phyloP scores from a whole-genome alignment of 2,329 filamentous ascomycete species.

The Aspergillus sergii region DNA sequence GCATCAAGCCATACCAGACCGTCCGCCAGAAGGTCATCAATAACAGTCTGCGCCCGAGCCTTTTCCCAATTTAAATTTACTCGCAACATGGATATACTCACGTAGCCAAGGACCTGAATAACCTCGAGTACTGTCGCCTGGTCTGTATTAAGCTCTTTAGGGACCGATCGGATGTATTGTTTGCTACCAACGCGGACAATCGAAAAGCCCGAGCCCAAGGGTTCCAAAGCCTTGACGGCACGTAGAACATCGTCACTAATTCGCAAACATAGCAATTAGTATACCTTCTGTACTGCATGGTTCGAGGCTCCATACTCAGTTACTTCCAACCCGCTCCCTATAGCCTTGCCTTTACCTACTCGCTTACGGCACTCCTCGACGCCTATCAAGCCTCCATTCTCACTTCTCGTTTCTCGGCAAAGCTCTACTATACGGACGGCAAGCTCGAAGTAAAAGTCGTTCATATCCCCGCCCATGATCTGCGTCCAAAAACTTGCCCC shows the following conservation, averaged over 20 bases:
- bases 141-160: slow-evolving; percentile 92
- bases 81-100: slow-evolving; percentile 86
- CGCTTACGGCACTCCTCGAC: slow-evolving; percentile 77
- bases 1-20: slow-evolving; percentile 93
- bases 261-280: slow-evolving; percentile 7
- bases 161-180: slow-evolving; percentile 87
- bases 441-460: slow-evolving; percentile 98
- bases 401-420: slow-evolving; percentile 78
- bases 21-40: slow-evolving; percentile 86
- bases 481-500: slow-evolving; percentile 85
- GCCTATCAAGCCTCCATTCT: slow-evolving; percentile 91
- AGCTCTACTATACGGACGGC: slow-evolving; percentile 95
- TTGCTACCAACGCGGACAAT: slow-evolving; percentile 81
- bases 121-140: slow-evolving; percentile 91
- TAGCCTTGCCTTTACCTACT: slow-evolving; percentile 71
- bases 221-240: slow-evolving; percentile 82
- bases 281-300: background rate
- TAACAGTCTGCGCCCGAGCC: slow-evolving; percentile 81
- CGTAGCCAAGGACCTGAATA: slow-evolving; percentile 84
- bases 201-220: slow-evolving; percentile 84
- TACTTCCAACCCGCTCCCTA: slow-evolving; percentile 75
- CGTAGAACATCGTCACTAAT: slow-evolving; percentile 81
- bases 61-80: slow-evolving; percentile 84
- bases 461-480: slow-evolving; percentile 85
- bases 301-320: slow-evolving; percentile 64